Evolutionary conservation across 2,329 filamentous ascomycete species (phyloP).

Genomic region (Claviceps purpurea): DNA sequence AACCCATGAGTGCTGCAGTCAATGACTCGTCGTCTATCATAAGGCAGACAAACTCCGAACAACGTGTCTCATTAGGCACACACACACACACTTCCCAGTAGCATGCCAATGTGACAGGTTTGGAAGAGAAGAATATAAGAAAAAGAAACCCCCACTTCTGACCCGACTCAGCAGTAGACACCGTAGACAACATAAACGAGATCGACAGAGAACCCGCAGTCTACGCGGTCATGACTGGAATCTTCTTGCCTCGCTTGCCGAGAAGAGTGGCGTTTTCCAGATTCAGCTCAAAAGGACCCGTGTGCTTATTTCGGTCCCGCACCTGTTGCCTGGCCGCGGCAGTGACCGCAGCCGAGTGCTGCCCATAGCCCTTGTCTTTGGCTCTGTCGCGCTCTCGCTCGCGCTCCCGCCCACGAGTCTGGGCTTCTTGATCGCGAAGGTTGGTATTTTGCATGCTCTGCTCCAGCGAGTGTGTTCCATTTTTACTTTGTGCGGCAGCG

Average conservation of each 20-base stretch:
- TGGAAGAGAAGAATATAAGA: too few relatives aligned
- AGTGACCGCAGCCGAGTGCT: slow-evolving; percentile 74
- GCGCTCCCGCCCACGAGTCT: slow-evolving; percentile 20
- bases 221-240: slow-evolving; percentile 30
- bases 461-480: slow-evolving; percentile 56
- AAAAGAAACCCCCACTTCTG: too few relatives aligned
- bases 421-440: slow-evolving; percentile 38
- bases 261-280: slow-evolving; percentile 83
- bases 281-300: slow-evolving; percentile 81
- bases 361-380: slow-evolving; percentile 61
- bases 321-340: slow-evolving; percentile 75
- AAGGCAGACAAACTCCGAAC: too few relatives aligned
- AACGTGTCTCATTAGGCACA: too few relatives aligned
- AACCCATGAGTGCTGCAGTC: too few relatives aligned
- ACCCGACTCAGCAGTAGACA: too few relatives aligned
- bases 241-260: slow-evolving; percentile 51
- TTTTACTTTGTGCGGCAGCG: slow-evolving; percentile 32
- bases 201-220: too few relatives aligned
- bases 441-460: slow-evolving; percentile 77
- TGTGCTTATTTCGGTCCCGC: slow-evolving; percentile 49
- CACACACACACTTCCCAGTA: too few relatives aligned
- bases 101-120: too few relatives aligned
- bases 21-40: too few relatives aligned
- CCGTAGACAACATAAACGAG: too few relatives aligned
- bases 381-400: slow-evolving; percentile 21